These are phyloP conservation scores for Quercus parvula DNA, from an alignment of 306 rosid genomes.

Conservation along the genomic window DNA sequence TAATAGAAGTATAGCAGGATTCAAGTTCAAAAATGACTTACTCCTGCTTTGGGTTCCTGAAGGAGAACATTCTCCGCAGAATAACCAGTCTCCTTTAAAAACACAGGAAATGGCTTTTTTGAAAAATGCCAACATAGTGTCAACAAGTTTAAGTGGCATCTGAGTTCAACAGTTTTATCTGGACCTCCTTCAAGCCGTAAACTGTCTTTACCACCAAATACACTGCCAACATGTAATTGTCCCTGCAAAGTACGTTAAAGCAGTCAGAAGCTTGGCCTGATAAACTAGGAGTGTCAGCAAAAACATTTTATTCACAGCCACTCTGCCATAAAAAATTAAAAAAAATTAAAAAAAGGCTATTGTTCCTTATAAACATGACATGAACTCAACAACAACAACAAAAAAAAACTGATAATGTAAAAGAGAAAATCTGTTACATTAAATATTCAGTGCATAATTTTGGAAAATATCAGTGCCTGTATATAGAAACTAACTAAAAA, in stretches of 20 bases:
- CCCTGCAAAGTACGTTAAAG: conserved; percentile 47
- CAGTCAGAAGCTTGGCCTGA: conserved; percentile 15
- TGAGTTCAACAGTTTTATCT: conserved; percentile 61
- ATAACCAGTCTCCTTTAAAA: conserved; percentile 85
- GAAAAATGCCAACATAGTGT: conserved; percentile 94
- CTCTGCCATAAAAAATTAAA: background rate
- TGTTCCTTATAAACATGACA: background rate
- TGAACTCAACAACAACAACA: background rate
- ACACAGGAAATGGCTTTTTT: conserved; percentile 73
- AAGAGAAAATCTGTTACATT: background rate
- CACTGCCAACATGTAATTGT: conserved; percentile 62
- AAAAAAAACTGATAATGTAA: background rate
- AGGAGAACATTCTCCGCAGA: conserved; percentile 69
- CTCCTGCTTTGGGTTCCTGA: conserved; percentile 96
- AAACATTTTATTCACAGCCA: background rate
- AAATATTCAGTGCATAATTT: background rate
- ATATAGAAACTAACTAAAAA: background rate
- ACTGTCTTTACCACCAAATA: conserved; percentile 80
- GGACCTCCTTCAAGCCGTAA: conserved; percentile 54
- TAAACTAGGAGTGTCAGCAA: background rate
- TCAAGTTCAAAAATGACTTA: conserved; percentile 40
- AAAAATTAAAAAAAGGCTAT: background rate
- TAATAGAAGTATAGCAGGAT: background rate
- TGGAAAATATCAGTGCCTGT: background rate
- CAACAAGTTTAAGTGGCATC: conserved; percentile 69